Evolutionary conservation across 345 rosid species (phyloP).

Genomic region (Eucalyptus erythrocorys): DNA sequence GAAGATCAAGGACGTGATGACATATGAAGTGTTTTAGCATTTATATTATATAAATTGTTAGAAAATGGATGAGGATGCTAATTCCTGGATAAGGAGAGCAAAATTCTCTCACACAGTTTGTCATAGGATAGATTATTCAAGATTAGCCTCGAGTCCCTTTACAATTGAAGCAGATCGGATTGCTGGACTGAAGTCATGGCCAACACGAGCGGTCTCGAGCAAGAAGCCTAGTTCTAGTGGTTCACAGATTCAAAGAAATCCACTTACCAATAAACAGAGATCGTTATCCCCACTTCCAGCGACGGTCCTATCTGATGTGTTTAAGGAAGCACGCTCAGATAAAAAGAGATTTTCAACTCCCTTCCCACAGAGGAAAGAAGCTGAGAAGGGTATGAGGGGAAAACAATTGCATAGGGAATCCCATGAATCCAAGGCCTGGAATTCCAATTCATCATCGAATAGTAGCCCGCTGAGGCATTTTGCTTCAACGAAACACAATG

Average conservation of each 20-base stretch:
- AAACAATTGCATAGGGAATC: conserved; percentile 27
- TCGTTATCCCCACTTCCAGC: conserved; percentile 71
- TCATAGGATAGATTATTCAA: conserved; percentile 61
- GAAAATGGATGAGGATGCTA: conserved; percentile 59
- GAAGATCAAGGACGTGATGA: conserved; percentile 1
- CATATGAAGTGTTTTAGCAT: conserved; percentile 5
- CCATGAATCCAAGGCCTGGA: conserved; percentile 13
- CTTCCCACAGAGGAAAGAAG: conserved; percentile 42
- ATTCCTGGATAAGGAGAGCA: conserved; percentile 88
- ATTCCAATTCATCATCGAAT: conserved; percentile 10
- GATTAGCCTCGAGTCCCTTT: conserved; percentile 34
- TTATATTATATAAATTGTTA: neutral
- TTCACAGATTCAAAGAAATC: conserved; percentile 36
- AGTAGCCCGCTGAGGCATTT: conserved; percentile 50
- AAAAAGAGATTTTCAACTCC: conserved; percentile 88
- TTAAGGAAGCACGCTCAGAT: conserved; percentile 70
- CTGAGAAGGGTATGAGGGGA: conserved; percentile 22
- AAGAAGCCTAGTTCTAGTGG: conserved; percentile 7
- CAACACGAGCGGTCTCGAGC: conserved; percentile 4
- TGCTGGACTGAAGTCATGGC: conserved; percentile 31
- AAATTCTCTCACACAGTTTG: conserved; percentile 84
- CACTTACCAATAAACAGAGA: conserved; percentile 51
- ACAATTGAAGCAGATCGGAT: conserved; percentile 17
- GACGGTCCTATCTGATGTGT: conserved; percentile 53
- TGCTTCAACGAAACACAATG: conserved; percentile 42